Base-by-base conservation (phyloP, 176 grass and related monocot species). In the Neostapfia colusana region DNA sequence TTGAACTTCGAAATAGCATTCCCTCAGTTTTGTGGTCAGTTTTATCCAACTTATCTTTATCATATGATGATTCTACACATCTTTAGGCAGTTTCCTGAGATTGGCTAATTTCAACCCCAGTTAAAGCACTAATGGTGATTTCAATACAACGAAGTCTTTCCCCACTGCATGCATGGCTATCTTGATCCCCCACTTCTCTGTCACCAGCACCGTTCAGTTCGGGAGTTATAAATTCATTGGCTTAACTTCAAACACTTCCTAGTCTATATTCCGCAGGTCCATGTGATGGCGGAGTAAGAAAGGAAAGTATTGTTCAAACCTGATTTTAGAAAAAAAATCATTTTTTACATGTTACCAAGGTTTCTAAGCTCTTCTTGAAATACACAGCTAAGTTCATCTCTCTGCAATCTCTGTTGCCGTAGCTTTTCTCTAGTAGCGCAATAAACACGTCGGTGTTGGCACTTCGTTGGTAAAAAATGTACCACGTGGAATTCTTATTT, bases 1-100 rank as follows among this genome's bases (percentile, higher is more conserved):
- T 83, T 88, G 70, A 50, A 38, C 38, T 62, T 80, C 86, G 70
- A 60, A 72, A 51, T 79, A 75, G 27, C 79, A 65, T 45, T 35
- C 27, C 39, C 69, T 71, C 24, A 41, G 6, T 36, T 79, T 28
- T 82, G 34, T 70, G 81, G 81, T 6, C 56, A 84, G 56, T 64
- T 68, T 70, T 75, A 18, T 75, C 63, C 63, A 41, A 75, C 36
- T 75, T 55, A 79, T 84, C 69, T 75, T 83, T 57, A 49, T 83
- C 80, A 79, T 42, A 74, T 55, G 51, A 74, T 36, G 50, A 67
- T 15, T 78, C 42, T 65, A 62, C 27, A 13, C 34, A 39, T 67
- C 24, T 27, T 80, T 59, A 41, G 59, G 76, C 12, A 77, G 17
- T 44, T 78, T 73, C 51, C 20, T 18, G 13, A 21, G 36, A 21